Percentiles rank a stretch among this genome's conserved stretches.
Evolutionary conservation across 2,329 filamentous ascomycete genomes (phyloP).

Genomic region (Ophiosphaerella narmari): DNA sequence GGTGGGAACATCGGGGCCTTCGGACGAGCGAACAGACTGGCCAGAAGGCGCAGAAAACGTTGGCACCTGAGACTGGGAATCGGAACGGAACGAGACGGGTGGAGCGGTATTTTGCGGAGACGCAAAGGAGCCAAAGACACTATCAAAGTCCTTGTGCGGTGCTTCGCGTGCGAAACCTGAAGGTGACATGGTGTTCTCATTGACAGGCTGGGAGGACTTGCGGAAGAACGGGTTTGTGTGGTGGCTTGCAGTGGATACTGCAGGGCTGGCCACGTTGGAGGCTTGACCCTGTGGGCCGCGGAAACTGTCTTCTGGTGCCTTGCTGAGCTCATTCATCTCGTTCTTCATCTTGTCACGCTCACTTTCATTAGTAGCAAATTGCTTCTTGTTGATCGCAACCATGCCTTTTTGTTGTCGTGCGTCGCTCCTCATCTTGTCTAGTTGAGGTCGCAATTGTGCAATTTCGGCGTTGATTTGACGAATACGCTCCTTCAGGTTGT

Average conservation of each 20-base stretch:
- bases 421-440: conserved; percentile 91
- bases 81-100: conserved; percentile 66
- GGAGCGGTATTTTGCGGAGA: conserved; percentile 52
- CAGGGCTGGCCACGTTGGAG: conserved; percentile 68
- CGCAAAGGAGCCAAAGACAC: conserved; percentile 75
- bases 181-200: conserved; percentile 57
- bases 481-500: conserved; percentile 83
- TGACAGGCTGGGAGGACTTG: conserved; percentile 55
- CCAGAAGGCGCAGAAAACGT: conserved; percentile 48
- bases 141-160: conserved; percentile 68
- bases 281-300: conserved; percentile 38
- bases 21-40: conserved; percentile 51
- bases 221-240: conserved; percentile 97
- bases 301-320: conserved; percentile 61
- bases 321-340: conserved; percentile 73
- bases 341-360: conserved; percentile 86
- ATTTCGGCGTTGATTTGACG: conserved; percentile 81
- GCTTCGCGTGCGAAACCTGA: conserved; percentile 53
- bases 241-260: conserved; percentile 63
- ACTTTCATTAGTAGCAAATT: conserved; percentile 83
- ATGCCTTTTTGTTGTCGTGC: conserved; percentile 94
- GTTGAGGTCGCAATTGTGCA: conserved; percentile 79
- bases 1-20: conserved; percentile 59
- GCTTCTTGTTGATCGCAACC: conserved; percentile 98
- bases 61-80: conserved; percentile 46